Conservation (phyloP, 805 yeast species). For the Cyberlindnera mycetangii region DNA sequence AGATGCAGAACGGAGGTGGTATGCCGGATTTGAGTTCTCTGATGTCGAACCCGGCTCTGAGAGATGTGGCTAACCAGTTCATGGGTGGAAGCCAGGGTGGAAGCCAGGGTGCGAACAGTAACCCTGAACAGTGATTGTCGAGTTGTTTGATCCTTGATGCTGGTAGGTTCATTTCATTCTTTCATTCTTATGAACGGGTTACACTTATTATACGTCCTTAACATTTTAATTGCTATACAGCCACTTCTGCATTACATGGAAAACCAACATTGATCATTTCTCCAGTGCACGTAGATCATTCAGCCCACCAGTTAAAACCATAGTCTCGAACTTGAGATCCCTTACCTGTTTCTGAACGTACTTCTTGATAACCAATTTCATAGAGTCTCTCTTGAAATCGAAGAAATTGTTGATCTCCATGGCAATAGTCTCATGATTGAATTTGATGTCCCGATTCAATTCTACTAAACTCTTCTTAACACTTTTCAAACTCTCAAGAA, state of each 20-base stretch:
- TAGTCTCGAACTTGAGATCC: constrained; percentile 24
- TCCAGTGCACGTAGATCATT: constrained; percentile 18
- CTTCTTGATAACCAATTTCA: constrained; percentile 36
- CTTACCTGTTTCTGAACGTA: constrained; percentile 31
- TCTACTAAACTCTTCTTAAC: constrained; percentile 39
- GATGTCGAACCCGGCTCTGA: constrained; percentile 7
- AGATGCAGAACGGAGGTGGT: constrained; percentile 22
- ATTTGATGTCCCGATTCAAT: constrained; percentile 45
- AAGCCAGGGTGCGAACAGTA: background rate
- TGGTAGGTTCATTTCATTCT: background rate
- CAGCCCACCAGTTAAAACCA: constrained; percentile 18
- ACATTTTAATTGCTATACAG: background rate
- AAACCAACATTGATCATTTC: background rate
- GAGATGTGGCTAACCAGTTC: constrained; percentile 40
- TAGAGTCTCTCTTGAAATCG: constrained; percentile 43
- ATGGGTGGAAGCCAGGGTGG: constrained; percentile 35
- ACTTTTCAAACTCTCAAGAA: constrained; percentile 39
- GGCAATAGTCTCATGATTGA: constrained; percentile 60
- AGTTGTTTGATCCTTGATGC: background rate
- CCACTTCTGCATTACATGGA: too few species aligned
- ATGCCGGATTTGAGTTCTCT: constrained; percentile 56
- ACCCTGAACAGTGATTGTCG: too few species aligned
- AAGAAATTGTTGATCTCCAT: constrained; percentile 59
- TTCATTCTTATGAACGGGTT: background rate
- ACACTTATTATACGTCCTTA: background rate